Evolutionary conservation across 805 yeast species (phyloP).

Genomic region (Ogataea pignaliae): DNA sequence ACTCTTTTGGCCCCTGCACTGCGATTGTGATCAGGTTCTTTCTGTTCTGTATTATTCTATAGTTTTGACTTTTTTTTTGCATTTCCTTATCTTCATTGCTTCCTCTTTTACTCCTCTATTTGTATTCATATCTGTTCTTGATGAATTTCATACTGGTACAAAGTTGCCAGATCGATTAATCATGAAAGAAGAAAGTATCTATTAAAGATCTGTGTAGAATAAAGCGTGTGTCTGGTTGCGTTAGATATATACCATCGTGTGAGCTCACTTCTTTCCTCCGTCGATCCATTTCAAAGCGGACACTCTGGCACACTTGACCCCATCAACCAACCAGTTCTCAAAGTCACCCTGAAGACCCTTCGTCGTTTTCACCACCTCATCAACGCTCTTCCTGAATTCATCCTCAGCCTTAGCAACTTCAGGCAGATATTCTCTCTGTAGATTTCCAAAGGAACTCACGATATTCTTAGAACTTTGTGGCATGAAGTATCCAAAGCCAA

Average conservation of each 20-base stretch:
- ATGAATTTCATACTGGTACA: too few species aligned
- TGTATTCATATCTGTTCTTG: too few species aligned
- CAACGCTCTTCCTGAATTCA: slow-evolving; percentile 2
- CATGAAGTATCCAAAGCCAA: slow-evolving; percentile 41
- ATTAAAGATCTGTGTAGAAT: too few species aligned
- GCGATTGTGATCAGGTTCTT: too few species aligned
- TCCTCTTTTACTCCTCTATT: too few species aligned
- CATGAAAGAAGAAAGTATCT: too few species aligned
- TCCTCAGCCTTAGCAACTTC: slow-evolving; percentile 27
- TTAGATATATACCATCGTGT: too few species aligned
- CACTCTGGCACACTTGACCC: slow-evolving; percentile 3
- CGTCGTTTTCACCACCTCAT: not conserved
- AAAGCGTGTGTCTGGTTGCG: too few species aligned
- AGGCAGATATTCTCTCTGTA: slow-evolving; percentile 36
- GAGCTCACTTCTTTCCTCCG: not conserved
- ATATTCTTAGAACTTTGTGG: slow-evolving; percentile 44
- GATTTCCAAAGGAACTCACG: slow-evolving; percentile 17
- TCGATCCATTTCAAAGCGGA: slow-evolving; percentile 2
- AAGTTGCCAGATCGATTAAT: too few species aligned
- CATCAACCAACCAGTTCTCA: not conserved
- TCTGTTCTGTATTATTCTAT: too few species aligned
- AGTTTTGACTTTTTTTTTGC: too few species aligned
- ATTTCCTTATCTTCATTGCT: too few species aligned
- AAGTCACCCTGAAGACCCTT: slow-evolving; percentile 1
- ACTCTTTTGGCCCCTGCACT: not conserved